phyloP scores from a whole-genome alignment of 2,329 filamentous ascomycete genomes.

The Aspergillus novofumigatus region DNA sequence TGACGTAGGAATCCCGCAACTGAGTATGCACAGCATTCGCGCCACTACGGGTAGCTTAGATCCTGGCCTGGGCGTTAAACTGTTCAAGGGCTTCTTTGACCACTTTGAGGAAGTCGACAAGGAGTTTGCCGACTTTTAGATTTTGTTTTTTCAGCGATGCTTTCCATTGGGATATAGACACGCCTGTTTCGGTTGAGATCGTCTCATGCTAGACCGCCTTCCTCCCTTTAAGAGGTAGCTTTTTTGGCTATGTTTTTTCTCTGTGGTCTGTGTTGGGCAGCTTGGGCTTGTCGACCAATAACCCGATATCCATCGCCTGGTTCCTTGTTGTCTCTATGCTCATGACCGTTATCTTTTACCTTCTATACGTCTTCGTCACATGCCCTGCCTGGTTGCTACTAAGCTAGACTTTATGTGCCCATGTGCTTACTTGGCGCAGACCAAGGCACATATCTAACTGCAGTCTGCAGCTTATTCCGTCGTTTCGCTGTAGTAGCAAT shows the following conservation, averaged over 20 bases:
- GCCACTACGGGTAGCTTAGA: slow-evolving; percentile 83
- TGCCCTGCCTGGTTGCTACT: too few species aligned
- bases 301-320: not conserved
- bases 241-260: not conserved
- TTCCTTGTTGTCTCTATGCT: not conserved
- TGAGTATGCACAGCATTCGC: slow-evolving; percentile 90
- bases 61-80: slow-evolving; percentile 79
- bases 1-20: slow-evolving; percentile 83
- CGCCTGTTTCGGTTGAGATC: not conserved
- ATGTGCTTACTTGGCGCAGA: too few species aligned
- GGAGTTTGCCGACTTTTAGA: slow-evolving; percentile 58
- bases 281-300: slow-evolving; percentile 1
- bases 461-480: too few species aligned
- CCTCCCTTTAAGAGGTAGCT: not conserved
- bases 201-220: not conserved
- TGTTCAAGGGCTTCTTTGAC: slow-evolving; percentile 87
- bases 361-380: too few species aligned
- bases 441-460: too few species aligned
- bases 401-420: too few species aligned
- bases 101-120: slow-evolving; percentile 78
- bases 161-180: not conserved
- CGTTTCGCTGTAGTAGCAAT: too few species aligned
- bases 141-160: not conserved
- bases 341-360: not conserved
- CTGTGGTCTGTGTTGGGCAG: slow-evolving; percentile 1